Evolutionary conservation across 2,329 filamentous ascomycete species (phyloP).

Genomic region (Paracorniculantispora psalliotae): DNA sequence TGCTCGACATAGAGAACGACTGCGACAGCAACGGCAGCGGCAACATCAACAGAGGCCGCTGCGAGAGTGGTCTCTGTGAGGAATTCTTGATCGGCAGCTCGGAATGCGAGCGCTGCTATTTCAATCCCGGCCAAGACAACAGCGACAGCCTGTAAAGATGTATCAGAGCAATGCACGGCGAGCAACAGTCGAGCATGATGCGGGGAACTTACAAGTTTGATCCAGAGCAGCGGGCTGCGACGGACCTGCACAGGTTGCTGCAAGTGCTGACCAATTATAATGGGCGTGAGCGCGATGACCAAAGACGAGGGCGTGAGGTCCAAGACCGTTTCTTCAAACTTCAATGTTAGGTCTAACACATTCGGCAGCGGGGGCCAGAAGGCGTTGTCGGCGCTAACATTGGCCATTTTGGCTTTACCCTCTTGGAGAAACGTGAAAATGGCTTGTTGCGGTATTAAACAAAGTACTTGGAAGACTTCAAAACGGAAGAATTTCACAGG

Average conservation of each 20-base stretch:
- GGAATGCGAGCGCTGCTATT: background rate
- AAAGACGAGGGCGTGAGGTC: background rate
- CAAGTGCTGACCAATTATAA: background rate
- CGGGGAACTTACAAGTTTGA: background rate
- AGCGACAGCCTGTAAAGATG: background rate
- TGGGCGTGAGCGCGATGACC: background rate
- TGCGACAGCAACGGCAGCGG: background rate
- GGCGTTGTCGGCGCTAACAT: background rate
- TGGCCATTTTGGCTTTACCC: background rate
- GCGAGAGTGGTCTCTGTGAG: background rate
- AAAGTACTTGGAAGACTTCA: background rate
- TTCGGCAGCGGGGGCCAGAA: background rate
- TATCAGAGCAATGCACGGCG: background rate
- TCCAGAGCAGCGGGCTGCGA: background rate
- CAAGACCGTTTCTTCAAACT: background rate
- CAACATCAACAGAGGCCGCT: background rate
- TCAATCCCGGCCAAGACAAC: background rate
- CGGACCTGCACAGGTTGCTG: background rate
- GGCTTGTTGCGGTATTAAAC: too few species aligned
- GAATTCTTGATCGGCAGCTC: background rate
- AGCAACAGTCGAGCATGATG: background rate
- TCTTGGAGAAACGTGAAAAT: background rate
- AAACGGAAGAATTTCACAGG: too few species aligned
- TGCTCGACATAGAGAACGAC: background rate
- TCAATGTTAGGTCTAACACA: background rate